Evolutionary conservation across 2,329 filamentous ascomycete genomes (phyloP).

Genomic region (Sporothrix inflata): DNA sequence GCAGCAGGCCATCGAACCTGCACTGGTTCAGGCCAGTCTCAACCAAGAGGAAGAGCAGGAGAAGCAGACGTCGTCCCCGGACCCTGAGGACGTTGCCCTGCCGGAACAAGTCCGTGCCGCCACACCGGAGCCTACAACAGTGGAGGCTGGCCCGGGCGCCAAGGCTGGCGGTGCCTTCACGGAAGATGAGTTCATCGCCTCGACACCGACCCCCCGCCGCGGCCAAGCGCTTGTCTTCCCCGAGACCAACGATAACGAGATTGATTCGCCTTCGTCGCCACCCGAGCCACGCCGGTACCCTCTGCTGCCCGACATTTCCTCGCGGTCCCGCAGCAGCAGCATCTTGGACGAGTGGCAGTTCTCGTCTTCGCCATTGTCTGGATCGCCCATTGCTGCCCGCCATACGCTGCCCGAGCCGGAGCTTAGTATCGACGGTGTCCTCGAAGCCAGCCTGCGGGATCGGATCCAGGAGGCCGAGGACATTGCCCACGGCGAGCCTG

Average conservation of each 20-base stretch:
- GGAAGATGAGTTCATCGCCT: slow-evolving; percentile 60
- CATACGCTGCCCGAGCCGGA: slow-evolving; percentile 36
- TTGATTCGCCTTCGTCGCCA: slow-evolving; percentile 61
- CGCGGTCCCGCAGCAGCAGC: slow-evolving; percentile 47
- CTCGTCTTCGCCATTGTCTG: slow-evolving; percentile 58
- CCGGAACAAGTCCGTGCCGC: slow-evolving; percentile 40
- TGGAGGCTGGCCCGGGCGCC: not conserved
- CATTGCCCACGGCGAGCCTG: not conserved
- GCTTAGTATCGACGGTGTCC: slow-evolving; percentile 35
- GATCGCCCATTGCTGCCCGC: slow-evolving; percentile 50
- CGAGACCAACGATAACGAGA: slow-evolving; percentile 43
- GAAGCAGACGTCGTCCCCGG: not conserved
- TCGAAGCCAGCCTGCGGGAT: slow-evolving; percentile 25
- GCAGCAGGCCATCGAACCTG: slow-evolving; percentile 4
- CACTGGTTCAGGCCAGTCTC: slow-evolving; percentile 19
- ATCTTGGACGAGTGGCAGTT: slow-evolving; percentile 56
- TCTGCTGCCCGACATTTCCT: slow-evolving; percentile 55
- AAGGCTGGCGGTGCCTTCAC: slow-evolving; percentile 41
- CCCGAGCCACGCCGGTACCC: slow-evolving; percentile 58
- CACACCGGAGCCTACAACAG: slow-evolving; percentile 49
- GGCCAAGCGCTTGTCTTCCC: slow-evolving; percentile 55
- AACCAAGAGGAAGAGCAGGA: slow-evolving; percentile 19
- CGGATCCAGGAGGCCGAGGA: slow-evolving; percentile 10
- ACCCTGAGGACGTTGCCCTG: slow-evolving; percentile 24
- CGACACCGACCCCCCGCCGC: slow-evolving; percentile 63